Evolutionary conservation across 805 yeast species (phyloP).

Genomic region (Teunomyces pallodes): DNA sequence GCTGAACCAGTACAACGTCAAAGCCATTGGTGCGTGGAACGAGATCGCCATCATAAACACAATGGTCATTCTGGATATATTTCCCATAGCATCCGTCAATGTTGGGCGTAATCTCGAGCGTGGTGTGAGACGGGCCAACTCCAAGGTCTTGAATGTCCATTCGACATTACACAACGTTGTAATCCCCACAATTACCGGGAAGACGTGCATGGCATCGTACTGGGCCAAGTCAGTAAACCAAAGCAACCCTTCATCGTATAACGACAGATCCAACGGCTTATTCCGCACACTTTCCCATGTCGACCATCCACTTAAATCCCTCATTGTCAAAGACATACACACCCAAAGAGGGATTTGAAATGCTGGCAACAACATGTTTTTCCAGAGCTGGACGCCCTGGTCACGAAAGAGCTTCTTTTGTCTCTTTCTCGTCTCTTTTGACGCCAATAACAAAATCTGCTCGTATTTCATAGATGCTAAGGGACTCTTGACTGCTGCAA

Average conservation of each 20-base stretch:
- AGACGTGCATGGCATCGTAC: conserved; percentile 57
- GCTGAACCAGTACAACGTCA: conserved; percentile 86
- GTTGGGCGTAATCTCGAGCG: conserved; percentile 51
- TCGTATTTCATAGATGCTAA: conserved; percentile 60
- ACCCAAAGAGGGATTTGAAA: conserved; percentile 90
- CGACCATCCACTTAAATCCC: conserved; percentile 73
- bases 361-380: conserved; percentile 68
- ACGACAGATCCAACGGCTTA: conserved; percentile 48
- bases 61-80: conserved; percentile 69
- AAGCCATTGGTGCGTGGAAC: conserved; percentile 80
- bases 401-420: conserved; percentile 69
- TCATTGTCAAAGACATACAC: conserved; percentile 67
- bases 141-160: conserved; percentile 70
- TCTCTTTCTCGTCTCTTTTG: conserved; percentile 75
- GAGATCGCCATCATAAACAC: conserved; percentile 81
- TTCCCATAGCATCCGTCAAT: conserved; percentile 61
- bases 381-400: conserved; percentile 75
- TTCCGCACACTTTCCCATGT: conserved; percentile 41
- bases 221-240: conserved; percentile 63
- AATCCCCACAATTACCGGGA: conserved; percentile 73
- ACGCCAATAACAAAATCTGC: conserved; percentile 69
- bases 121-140: conserved; percentile 44
- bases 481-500: conserved; percentile 23
- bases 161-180: conserved; percentile 76
- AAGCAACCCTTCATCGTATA: conserved; percentile 53